Percentiles rank a stretch among this genome's conserved stretches.
These are phyloP conservation scores for Leonotis leonurus DNA, from an alignment of 257 asterid species.

Conservation along the genomic window DNA sequence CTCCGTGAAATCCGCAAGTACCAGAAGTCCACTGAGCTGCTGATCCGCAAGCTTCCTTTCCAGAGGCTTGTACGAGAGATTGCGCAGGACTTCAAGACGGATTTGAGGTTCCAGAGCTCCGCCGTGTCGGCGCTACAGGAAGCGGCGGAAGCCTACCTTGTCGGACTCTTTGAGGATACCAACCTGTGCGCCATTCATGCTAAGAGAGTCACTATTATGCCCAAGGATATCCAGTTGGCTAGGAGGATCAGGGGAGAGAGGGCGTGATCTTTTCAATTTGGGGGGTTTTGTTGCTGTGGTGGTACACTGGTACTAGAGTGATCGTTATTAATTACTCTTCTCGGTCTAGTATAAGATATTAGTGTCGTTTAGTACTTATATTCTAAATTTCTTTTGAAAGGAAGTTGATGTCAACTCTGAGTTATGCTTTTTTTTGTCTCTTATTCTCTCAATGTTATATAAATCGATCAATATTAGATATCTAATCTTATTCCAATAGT, in stretches of 20 bases:
- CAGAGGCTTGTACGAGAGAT: constrained; percentile 42
- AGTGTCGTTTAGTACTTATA: not conserved
- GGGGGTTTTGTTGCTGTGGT: not conserved
- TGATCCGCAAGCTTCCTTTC: constrained; percentile 37
- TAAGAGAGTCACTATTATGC: constrained; percentile 37
- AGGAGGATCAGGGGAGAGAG: constrained; percentile 39
- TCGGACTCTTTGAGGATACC: constrained; percentile 34
- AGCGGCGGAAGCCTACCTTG: constrained; percentile 35
- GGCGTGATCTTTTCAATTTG: constrained; percentile 11
- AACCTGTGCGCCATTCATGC: constrained; percentile 37
- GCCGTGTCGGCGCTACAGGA: constrained; percentile 36
- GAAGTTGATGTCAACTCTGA: not conserved
- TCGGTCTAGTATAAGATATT: not conserved
- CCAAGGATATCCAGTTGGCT: constrained; percentile 34
- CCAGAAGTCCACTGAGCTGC: constrained; percentile 31
- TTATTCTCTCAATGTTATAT: no score
- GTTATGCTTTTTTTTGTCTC: no score
- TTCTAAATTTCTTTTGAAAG: not conserved
- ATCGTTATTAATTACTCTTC: no score
- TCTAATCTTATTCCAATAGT: no score
- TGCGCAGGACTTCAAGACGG: constrained; percentile 41
- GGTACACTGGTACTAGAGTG: not conserved
- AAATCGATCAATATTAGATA: not conserved
- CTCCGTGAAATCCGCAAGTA: constrained; percentile 38
- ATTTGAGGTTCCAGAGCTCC: constrained; percentile 37